phyloP scores from a whole-genome alignment of 2,329 filamentous ascomycete species.

The Cercospora berteroae region DNA sequence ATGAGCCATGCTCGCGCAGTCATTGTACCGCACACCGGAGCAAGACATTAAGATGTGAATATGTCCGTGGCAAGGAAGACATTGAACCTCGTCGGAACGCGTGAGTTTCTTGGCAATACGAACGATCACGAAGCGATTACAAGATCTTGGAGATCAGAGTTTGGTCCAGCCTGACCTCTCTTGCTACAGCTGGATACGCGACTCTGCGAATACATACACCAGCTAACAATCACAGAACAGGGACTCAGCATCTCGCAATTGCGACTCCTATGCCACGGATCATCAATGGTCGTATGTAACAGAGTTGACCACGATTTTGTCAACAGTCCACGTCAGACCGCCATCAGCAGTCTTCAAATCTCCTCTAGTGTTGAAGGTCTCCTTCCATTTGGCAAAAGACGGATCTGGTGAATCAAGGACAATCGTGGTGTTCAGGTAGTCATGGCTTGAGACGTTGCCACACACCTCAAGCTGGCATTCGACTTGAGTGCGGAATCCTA shows the following conservation, averaged over 20 bases:
- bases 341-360: background rate
- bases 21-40: background rate
- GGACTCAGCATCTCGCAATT: too few species aligned
- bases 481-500: background rate
- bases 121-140: background rate
- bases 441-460: background rate
- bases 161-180: background rate
- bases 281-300: background rate
- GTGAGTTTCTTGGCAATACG: background rate
- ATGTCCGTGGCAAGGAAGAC: background rate
- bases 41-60: background rate
- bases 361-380: background rate
- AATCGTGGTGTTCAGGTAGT: background rate
- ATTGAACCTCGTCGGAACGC: background rate
- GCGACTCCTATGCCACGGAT: too few species aligned
- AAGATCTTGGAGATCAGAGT: background rate
- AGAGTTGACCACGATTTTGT: background rate
- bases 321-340: background rate
- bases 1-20: background rate
- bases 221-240: too few species aligned
- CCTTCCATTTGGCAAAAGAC: background rate
- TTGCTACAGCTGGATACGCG: background rate
- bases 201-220: background rate
- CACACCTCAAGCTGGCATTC: slow-evolving; percentile 4
- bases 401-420: background rate